Conservation (phyloP, 345 rosid species). For the Citrus hindsii region DNA sequence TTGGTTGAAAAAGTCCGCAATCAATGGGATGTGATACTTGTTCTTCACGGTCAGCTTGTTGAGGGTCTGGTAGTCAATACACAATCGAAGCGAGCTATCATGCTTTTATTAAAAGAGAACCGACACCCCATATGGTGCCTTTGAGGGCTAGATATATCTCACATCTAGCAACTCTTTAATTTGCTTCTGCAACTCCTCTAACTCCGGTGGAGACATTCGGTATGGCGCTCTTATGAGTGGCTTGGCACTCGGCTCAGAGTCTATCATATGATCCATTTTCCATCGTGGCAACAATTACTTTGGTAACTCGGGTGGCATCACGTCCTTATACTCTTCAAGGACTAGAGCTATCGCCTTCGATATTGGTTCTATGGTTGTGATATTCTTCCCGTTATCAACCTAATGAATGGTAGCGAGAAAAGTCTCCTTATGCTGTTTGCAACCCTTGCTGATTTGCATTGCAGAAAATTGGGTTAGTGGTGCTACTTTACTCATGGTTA, state of each 20-base stretch:
- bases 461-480: no score
- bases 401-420: no score
- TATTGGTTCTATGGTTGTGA: no score
- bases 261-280: not conserved
- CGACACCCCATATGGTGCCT: not conserved
- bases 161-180: not conserved
- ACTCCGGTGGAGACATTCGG: rapidly evolving
- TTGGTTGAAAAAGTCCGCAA: not conserved
- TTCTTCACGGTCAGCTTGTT: not conserved
- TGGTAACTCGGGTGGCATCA: not conserved
- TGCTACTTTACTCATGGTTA: no score
- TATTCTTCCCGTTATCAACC: no score
- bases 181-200: not conserved
- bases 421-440: no score
- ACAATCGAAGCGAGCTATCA: not conserved
- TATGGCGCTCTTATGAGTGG: rapidly evolving
- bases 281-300: not conserved
- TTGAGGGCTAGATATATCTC: not conserved
- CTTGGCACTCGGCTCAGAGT: rapidly evolving
- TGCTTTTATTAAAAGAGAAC: no score
- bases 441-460: no score
- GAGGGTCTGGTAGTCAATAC: not conserved
- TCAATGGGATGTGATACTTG: not conserved
- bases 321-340: not conserved
- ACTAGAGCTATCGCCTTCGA: no score